Evolutionary conservation across 495 filamentous ascomycete species (phyloP).

Genomic region (Hyaloscypha variabilis): DNA sequence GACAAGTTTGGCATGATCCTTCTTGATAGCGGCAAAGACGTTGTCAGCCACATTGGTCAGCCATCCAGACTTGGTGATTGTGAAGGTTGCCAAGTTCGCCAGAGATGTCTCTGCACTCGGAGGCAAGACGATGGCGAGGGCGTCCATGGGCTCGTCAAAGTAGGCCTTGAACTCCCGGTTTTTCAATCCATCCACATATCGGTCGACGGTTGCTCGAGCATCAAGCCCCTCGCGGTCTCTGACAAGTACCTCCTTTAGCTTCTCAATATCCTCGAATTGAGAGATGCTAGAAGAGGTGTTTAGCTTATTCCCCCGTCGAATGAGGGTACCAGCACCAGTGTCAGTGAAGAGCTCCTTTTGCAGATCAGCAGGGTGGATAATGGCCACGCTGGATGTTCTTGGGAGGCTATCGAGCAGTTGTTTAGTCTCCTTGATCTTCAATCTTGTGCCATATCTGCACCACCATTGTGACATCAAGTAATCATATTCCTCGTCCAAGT

Average conservation of each 20-base stretch:
- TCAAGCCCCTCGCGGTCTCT: constrained; percentile 86
- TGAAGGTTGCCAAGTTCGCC: constrained; percentile 89
- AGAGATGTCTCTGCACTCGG: constrained; percentile 51
- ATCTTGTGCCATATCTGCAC: constrained; percentile 92
- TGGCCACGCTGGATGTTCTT: constrained; percentile 91
- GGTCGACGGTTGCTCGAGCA: constrained; percentile 80
- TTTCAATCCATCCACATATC: constrained; percentile 78
- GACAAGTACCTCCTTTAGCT: constrained; percentile 80
- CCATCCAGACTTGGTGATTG: constrained; percentile 95
- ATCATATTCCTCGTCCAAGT: constrained; percentile 97
- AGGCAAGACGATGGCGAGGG: constrained; percentile 88
- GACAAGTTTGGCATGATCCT: constrained; percentile 86
- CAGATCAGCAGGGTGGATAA: constrained; percentile 92
- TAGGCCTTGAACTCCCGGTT: constrained; percentile 88
- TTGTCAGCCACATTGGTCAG: constrained; percentile 97
- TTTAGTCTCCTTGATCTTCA: constrained; percentile 99
- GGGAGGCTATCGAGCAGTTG: constrained; percentile 85
- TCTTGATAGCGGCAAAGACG: constrained; percentile 89
- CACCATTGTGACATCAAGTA: constrained; percentile 93
- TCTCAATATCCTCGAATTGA: constrained; percentile 76
- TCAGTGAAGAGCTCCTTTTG: constrained; percentile 98
- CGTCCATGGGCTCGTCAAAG: constrained; percentile 96
- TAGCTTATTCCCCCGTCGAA: constrained; percentile 90
- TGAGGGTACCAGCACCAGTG: constrained; percentile 92
- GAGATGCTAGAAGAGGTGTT: constrained; percentile 71